Base-by-base conservation (phyloP, 768 basidiomycete genomes). In the Pleurotus cornucopiae region DNA sequence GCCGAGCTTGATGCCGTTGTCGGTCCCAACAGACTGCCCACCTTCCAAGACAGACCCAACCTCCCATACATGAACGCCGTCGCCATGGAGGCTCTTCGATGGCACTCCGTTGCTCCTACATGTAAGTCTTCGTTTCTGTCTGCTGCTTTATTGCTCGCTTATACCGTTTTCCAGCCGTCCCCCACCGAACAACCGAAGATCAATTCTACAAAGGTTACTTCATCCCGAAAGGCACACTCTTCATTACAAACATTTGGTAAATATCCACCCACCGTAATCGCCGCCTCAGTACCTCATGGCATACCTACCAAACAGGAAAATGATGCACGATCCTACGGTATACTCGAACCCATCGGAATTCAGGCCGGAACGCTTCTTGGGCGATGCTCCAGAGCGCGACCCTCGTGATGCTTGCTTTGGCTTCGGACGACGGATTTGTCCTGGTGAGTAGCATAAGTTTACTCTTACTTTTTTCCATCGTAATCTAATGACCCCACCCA, bases 341-440 rank as follows among this genome's bases (percentile, higher is more conserved):
- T 66, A 67, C 40, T 12, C 49, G 1, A 49, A 68, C 20, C 67
- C 66, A 11, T 46, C 59, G 52, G 49, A 11, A 5, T 67, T 68
- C 58, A 54, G 61, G 3, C 67, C 67, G 3, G 41, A 37, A 18
- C 54, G 67, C 6, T 68, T 66, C 34, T 16, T 65, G 2, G 48
- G 46, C 11, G 44, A 51, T 18, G 16, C 39, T 12, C 65, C 71
- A 2, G 70, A 75, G 45, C 38, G 26, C 2, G 75, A 77, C 59
- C 70, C 75, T 1, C 66, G 68, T 12, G 64, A 63, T 6, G 65
- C 73, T 25, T 72, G 71, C 47, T 81, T 79, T 54, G 79, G 79
- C 3, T 81, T 75, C 53, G 79, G 80, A 20, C 61, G 79, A 61
- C 66, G 79, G 66, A 34, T 48, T 13, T 34, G 21, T n/a, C 30